phyloP scores from a whole-genome alignment of 2,329 filamentous ascomycete species.

The Penicillium sp. region DNA sequence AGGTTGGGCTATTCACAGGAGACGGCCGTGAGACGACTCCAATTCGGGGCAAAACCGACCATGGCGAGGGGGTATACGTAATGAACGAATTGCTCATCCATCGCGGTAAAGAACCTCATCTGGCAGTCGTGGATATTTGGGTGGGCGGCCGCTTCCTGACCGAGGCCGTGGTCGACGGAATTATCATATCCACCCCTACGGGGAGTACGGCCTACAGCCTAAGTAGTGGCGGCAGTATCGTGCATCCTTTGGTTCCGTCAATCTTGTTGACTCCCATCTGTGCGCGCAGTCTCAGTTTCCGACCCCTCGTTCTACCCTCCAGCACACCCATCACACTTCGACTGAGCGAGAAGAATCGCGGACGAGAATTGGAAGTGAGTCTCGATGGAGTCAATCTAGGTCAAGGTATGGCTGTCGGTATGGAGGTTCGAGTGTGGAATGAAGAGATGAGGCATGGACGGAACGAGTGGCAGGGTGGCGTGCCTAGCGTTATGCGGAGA shows the following conservation, averaged over 20 bases:
- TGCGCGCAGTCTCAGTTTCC: conserved; percentile 85
- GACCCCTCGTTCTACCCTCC: conserved; percentile 82
- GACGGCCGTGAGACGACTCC: conserved; percentile 59
- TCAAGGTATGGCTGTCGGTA: conserved; percentile 67
- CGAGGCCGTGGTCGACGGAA: conserved; percentile 90
- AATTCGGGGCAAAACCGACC: conserved; percentile 26
- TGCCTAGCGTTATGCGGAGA: conserved; percentile 83
- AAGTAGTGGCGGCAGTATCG: conserved; percentile 87
- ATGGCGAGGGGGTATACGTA: conserved; percentile 58
- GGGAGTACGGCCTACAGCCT: conserved; percentile 94
- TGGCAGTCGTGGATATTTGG: conserved; percentile 87
- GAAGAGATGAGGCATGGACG: conserved; percentile 65
- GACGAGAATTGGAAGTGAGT: conserved; percentile 72
- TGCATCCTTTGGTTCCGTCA: conserved; percentile 86
- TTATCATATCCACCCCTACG: conserved; percentile 89
- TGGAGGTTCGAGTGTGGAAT: conserved; percentile 84
- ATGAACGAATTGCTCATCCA: conserved; percentile 97
- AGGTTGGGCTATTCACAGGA: conserved; percentile 77
- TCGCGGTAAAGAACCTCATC: conserved; percentile 81
- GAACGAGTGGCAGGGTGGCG: conserved; percentile 68
- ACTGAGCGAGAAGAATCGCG: conserved; percentile 76
- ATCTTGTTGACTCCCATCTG: conserved; percentile 92
- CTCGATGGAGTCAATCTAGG: conserved; percentile 70
- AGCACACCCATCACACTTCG: conserved; percentile 80
- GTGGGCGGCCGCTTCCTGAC: conserved; percentile 88